Percentiles rank a stretch among this genome's conserved stretches.
These are phyloP conservation scores for Dendrobium chrysotoxum DNA, from an alignment of 106 monocot genomes.

Conservation along the genomic window DNA sequence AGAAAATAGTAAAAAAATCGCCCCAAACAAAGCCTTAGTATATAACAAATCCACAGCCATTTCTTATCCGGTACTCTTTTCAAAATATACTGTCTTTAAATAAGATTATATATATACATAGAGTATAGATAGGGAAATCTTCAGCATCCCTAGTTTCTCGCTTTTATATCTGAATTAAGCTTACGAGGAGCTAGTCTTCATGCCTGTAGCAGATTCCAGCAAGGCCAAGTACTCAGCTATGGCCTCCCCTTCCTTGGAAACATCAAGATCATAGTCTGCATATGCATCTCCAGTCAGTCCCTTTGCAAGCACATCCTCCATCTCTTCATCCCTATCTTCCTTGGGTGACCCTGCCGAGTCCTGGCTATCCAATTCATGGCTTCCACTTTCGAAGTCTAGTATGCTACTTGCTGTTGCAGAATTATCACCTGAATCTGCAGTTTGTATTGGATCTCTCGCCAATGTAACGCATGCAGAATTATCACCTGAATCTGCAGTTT, in stretches of 20 bases:
- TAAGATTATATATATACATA: no score
- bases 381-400: not conserved
- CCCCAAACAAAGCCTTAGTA: no score
- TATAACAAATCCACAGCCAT: no score
- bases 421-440: conserved; percentile 5
- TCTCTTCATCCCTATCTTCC: conserved; percentile 50
- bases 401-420: not conserved
- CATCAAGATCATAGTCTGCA: conserved; percentile 81
- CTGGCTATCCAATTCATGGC: not conserved
- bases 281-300: conserved; percentile 66
- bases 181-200: not conserved
- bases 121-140: no score
- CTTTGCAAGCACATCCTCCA: conserved; percentile 72
- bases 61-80: no score
- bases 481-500: not conserved
- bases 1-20: no score
- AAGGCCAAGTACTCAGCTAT: conserved; percentile 66
- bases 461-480: not conserved
- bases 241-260: conserved; percentile 73
- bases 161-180: no score
- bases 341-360: not conserved
- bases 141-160: no score
- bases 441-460: not conserved
- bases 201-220: conserved; percentile 37
- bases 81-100: no score